Base-by-base conservation (phyloP, 2,329 filamentous ascomycete species). In the Sporothrix globosa region DNA sequence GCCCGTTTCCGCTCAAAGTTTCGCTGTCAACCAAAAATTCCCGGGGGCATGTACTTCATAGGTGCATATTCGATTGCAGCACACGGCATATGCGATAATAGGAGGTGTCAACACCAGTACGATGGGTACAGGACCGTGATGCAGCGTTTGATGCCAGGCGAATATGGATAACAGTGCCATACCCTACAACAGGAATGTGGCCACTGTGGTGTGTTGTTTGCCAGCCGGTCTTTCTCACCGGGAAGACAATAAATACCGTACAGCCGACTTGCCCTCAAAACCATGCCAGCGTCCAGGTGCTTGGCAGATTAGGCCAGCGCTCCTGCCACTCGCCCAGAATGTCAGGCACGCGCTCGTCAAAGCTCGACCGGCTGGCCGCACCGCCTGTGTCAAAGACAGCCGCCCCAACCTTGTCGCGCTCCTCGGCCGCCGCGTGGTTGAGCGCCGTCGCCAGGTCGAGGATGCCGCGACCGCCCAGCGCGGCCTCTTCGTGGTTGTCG, bases 401-500 rank as follows among this genome's bases (percentile, higher is more conserved):
- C 0, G 86, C 81, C 2, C 91, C 91, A 39, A 88, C 83, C 11
- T 84, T 81, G 52, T 90, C 87, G 70, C 93, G 85, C 80, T 97
- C 95, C 78, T 94, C 89, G 39, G 81, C 84, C 0, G 96, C 96
- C 0, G 89, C 92, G 21, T 88, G 86, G 77, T 98, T 98, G 72
- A 99, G 82, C 44, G 88, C 89, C 77, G 95, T 88, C 0, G 96
- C 96, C 48, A 99, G 85, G 77, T 99, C 96, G 50, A 98, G 85
- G 71, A 99, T 99, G 58, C 92, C 96, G 75, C 91, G 89, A 1
- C 96, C 96, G 11, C 96, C 96, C 2, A 97, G 87, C 27, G 95
- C 85, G 0, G 96, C 96, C 80, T 99, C 96, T 79, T 99, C 95
- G 77, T 98, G 96, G 77, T 98, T 99, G 81, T 99, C 96, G 80